phyloP scores from a whole-genome alignment of 371 early-diverging fungal genomes.

The Choanephora cucurbitarum region DNA sequence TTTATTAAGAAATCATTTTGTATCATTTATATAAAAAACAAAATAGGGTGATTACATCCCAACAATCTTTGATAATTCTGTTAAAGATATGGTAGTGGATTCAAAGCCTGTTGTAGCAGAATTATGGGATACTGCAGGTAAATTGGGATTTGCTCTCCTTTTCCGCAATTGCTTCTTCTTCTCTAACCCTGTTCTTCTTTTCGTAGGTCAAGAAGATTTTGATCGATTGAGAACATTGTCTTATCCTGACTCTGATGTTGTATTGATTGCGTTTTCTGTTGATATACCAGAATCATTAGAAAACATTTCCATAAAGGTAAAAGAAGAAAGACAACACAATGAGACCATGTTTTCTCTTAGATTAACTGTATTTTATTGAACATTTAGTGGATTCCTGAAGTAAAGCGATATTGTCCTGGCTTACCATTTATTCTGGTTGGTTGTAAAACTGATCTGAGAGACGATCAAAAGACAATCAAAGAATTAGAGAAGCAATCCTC shows the following conservation, averaged over 20 bases:
- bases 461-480: slow-evolving; percentile 33
- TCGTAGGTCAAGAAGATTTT: slow-evolving; percentile 62
- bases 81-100: slow-evolving; percentile 72
- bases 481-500: slow-evolving; percentile 24
- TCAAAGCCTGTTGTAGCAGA: slow-evolving; percentile 73
- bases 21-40: too few species aligned
- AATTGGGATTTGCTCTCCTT: not conserved
- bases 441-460: slow-evolving; percentile 53
- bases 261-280: slow-evolving; percentile 50
- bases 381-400: slow-evolving; percentile 55
- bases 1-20: too few species aligned
- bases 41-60: slow-evolving; percentile 44
- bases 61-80: slow-evolving; percentile 83
- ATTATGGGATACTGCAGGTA: slow-evolving; percentile 87
- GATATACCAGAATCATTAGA: slow-evolving; percentile 50
- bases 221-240: slow-evolving; percentile 49
- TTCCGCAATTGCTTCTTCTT: too few species aligned
- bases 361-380: not conserved
- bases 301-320: slow-evolving; percentile 35
- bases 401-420: slow-evolving; percentile 44
- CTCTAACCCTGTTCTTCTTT: not conserved
- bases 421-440: slow-evolving; percentile 49
- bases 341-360: not conserved
- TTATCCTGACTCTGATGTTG: slow-evolving; percentile 51
- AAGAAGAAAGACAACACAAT: too few species aligned